Base-by-base conservation (phyloP, 1,284 basidiomycete species). In the Apiotrichum gracile region DNA sequence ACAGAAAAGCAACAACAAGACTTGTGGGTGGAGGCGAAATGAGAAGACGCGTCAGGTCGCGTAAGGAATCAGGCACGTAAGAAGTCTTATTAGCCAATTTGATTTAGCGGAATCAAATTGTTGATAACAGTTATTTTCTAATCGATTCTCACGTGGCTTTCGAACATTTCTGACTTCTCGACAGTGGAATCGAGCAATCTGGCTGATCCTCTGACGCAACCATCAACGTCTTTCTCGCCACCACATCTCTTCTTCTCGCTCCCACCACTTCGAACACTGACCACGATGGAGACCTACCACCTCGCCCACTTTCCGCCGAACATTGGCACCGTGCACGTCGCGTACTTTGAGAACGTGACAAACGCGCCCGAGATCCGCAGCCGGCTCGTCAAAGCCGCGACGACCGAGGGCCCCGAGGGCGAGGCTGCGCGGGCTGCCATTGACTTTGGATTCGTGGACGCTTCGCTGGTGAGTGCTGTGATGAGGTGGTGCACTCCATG, bases 371-470 rank as follows among this genome's bases (percentile, higher is more conserved):
- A 76, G 0, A 76, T 94, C 19, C 78, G 84, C 26, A 70, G 77
- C 38, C 79, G 86, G 3, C 84, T 94, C 43, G 78, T 92, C 17
- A 77, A 78, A 13, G 89, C 88, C 0, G 79, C 86, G 4, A 80
- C 78, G 3, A 73, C 81, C 48, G 67, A 77, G 13, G 85, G 85
- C 0, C 68, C 72, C 1, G 80, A 81, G 26, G 88, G 88, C 17
- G 82, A 87, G n/a, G 62, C 62, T 4, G 85, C 88, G 61, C 80
- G 88, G 45, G 82, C 82, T 24, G 80, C 81, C 16, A 79, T 94
- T 58, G 88, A 92, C 68, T 94, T 88, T 75, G 87, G 87, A 0
- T 96, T 94, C 73, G 78, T 97, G 62, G 87, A 94, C 69, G 88
- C 87, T 22, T 73, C 61, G 5, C 65, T 80, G 61, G 81, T 81